Evolutionary conservation across 352 stramenopile species (phyloP).

Genomic region (Plasmopara viticola): DNA sequence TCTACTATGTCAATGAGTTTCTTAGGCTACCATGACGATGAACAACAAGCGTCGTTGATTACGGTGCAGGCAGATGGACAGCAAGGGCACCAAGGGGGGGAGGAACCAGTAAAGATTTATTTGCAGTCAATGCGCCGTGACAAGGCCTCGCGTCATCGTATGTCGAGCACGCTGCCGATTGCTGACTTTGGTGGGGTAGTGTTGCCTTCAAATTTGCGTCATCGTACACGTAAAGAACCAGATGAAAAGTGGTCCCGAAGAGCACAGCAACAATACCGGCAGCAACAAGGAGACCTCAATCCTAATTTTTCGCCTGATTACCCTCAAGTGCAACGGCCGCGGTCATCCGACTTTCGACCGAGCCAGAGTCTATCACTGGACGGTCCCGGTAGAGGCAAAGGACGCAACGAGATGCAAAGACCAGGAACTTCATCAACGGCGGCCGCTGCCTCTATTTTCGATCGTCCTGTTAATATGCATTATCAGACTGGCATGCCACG

Average conservation of each 20-base stretch:
- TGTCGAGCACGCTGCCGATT: conserved; percentile 30
- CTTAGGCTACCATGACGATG: conserved; percentile 63
- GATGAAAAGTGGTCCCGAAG: conserved; percentile 24
- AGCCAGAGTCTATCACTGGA: conserved; percentile 33
- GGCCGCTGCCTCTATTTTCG: conserved; percentile 54
- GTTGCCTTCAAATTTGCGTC: conserved; percentile 13
- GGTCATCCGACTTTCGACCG: conserved; percentile 32
- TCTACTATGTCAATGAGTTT: conserved; percentile 56
- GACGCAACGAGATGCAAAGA: conserved; percentile 28
- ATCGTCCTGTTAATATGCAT: conserved; percentile 31
- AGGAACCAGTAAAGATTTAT: conserved; percentile 55
- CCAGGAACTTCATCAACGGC: conserved; percentile 12
- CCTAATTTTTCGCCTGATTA: conserved; percentile 15
- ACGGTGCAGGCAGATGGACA: conserved; percentile 17
- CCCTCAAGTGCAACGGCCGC: conserved; percentile 26
- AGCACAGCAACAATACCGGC: conserved; percentile 15
- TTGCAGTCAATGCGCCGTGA: conserved; percentile 61
- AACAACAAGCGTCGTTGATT: conserved; percentile 53
- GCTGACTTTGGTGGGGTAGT: conserved; percentile 16
- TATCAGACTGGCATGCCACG: conserved; percentile 13
- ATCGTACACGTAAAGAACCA: conserved; percentile 14
- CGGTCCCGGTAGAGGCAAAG: conserved; percentile 28
- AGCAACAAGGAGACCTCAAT: conserved; percentile 17
- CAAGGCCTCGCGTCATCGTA: conserved; percentile 19
- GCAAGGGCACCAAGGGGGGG: conserved; percentile 8